These are phyloP conservation scores for Coemansia aciculifera DNA, from an alignment of 192 early-diverging fungal genomes.

Conservation along the genomic window DNA sequence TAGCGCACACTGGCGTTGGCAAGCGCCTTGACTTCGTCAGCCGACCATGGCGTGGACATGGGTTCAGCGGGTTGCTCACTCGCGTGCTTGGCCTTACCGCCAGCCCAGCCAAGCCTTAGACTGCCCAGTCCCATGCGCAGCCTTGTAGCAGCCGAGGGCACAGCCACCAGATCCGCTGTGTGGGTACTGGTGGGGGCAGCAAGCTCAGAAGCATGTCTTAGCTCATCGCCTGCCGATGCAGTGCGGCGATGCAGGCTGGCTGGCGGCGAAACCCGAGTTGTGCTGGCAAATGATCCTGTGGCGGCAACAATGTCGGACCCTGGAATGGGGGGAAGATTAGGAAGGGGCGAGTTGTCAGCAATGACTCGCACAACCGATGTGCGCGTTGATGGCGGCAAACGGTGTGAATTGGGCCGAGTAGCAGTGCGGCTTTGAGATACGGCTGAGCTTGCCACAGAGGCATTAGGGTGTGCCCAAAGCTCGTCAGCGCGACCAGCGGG, in stretches of 20 bases:
- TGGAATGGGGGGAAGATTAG: conserved; percentile 39
- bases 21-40: conserved; percentile 28
- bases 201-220: neutral
- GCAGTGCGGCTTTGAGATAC: neutral
- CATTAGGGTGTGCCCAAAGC: conserved; percentile 17
- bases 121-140: conserved; percentile 26
- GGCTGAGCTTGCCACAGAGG: conserved; percentile 23
- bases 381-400: conserved; percentile 31
- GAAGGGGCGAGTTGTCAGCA: conserved; percentile 21
- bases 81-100: conserved; percentile 16
- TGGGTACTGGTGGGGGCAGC: neutral
- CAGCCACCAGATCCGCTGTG: neutral
- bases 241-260: conserved; percentile 20
- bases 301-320: conserved; percentile 15
- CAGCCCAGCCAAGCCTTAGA: conserved; percentile 26
- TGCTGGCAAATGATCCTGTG: conserved; percentile 9
- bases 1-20: conserved; percentile 28
- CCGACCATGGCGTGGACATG: conserved; percentile 28
- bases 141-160: conserved; percentile 5
- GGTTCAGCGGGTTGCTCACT: neutral
- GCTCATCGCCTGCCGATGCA: conserved; percentile 26
- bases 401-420: conserved; percentile 2
- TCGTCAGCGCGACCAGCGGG: conserved; percentile 41
- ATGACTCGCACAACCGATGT: conserved; percentile 33
- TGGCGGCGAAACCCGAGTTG: conserved; percentile 1